Evolutionary conservation across 768 basidiomycete species (phyloP), one percentile per base, ranked within the genome.

Genomic region (Xerocomellus dryophilus): DNA sequence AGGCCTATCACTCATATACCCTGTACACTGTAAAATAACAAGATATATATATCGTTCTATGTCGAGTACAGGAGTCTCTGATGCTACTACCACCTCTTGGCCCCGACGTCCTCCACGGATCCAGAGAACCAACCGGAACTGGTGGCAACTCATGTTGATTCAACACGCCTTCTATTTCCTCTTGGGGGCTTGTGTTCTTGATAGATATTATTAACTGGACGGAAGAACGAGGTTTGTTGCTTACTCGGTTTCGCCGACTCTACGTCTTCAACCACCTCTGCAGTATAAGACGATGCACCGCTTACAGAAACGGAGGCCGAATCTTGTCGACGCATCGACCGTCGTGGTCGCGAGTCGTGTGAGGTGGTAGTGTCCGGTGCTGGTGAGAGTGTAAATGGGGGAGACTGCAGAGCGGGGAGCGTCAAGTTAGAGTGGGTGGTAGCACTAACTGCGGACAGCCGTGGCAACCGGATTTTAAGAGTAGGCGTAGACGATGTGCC

Each of bases 401-500:
- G 60, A 27, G 67, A 68, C 34, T 66, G 68, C 23, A 57, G 40
- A 21, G 56, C 29, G 42, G 66, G 58, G 5, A 46, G 31, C n/a
- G 45, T 54, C 55, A 50, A 32, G 54, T 45, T 67, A 15, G 68
- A 54, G 11, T 69, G 66, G 36, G 60, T 49, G 27, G 65, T 58
- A 11, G 61, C 40, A 29, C 59, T 72, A 25, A 72, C 69, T 25
- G 69, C 63, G 21, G 66, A 62, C 38, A 70, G 46, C 45, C 69
- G 67, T 35, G 69, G 69, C 47, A 71, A 45, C 54, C 69, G 67
- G 27, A 71, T 71, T 60, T 71, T 71, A 25, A 71, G 65, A 18
- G 69, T 71, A 39, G 69, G 71, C 10, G 71, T 70, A 25, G 69
- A 60, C 8, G 69, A 71, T 40, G 65, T 56, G 34, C 54, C 52